phyloP scores from a whole-genome alignment of 768 basidiomycete species.

The Chalciporus pseudorubinellus region DNA sequence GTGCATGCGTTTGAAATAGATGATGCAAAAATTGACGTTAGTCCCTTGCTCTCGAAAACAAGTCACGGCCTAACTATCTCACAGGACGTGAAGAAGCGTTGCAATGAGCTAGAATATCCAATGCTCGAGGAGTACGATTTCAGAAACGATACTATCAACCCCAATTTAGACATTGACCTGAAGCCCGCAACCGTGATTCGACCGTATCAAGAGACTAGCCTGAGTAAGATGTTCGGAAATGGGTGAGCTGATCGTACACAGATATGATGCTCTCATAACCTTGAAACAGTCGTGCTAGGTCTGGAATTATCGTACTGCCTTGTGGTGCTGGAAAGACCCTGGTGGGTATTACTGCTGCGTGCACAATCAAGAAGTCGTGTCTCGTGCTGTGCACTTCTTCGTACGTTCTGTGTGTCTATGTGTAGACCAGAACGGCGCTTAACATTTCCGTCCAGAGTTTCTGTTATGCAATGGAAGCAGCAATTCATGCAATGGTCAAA shows the following conservation, averaged over 20 bases:
- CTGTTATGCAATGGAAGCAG: constrained; percentile 98
- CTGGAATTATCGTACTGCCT: constrained; percentile 96
- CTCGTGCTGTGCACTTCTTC: constrained; percentile 96
- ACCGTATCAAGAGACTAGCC: constrained; percentile 96
- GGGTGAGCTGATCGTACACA: constrained; percentile 51
- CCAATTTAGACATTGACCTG: constrained; percentile 96
- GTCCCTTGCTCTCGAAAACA: constrained; percentile 19
- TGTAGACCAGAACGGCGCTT: constrained; percentile 1
- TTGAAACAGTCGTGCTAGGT: constrained; percentile 79
- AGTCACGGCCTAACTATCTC: constrained; percentile 7
- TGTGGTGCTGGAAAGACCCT: constrained; percentile 99
- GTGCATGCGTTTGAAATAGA: constrained; percentile 97
- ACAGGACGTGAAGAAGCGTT: constrained; percentile 93
- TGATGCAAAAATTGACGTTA: constrained; percentile 88
- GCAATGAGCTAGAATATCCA: constrained; percentile 95
- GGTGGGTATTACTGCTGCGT: constrained; percentile 98
- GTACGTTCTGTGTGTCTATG: constrained; percentile 47
- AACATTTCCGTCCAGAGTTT: constrained; percentile 51
- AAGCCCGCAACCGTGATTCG: constrained; percentile 97
- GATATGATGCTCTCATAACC: not conserved
- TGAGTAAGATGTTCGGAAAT: constrained; percentile 99
- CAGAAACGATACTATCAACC: constrained; percentile 92
- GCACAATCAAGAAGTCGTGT: constrained; percentile 98
- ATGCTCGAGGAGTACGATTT: constrained; percentile 99
- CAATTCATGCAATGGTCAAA: constrained; percentile 99